phyloP scores from a whole-genome alignment of 305 asterid species.

The Fraxinus nigra region DNA sequence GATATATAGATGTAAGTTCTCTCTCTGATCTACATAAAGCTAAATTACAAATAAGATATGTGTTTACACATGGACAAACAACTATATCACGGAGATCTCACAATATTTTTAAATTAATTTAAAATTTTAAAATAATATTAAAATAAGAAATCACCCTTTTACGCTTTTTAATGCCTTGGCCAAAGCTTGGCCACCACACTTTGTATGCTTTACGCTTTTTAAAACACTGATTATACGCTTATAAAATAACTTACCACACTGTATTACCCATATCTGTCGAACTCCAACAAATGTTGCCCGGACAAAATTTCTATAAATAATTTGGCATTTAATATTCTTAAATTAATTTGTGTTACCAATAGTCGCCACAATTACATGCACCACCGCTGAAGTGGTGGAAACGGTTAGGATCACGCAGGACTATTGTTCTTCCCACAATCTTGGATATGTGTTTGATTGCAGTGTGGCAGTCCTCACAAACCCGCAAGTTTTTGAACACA shows the following conservation, averaged over 20 bases:
- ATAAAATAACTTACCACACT: not conserved
- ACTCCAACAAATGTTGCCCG: not conserved
- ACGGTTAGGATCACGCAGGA: conserved; percentile 80
- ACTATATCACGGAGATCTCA: too few relatives aligned
- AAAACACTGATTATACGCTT: not conserved
- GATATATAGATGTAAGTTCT: too few relatives aligned
- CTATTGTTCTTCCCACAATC: conserved; percentile 69
- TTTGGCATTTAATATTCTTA: not conserved
- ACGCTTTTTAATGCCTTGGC: too few relatives aligned
- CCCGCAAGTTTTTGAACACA: conserved; percentile 83
- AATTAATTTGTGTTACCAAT: conserved; percentile 48
- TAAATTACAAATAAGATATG: too few relatives aligned
- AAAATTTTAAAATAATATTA: too few relatives aligned
- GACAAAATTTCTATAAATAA: not conserved
- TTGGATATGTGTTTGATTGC: conserved; percentile 73
- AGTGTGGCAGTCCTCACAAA: conserved; percentile 82
- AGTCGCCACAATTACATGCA: conserved; percentile 82
- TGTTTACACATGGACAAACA: too few relatives aligned
- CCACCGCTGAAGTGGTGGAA: conserved; percentile 86
- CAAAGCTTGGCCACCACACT: too few relatives aligned
- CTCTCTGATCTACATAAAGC: too few relatives aligned
- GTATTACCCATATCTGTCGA: not conserved
- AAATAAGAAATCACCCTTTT: too few relatives aligned
- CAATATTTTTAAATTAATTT: too few relatives aligned
- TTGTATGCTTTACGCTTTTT: too few relatives aligned